phyloP scores from a whole-genome alignment of 108 stramenopile species.

The Cyclotella atomus region DNA sequence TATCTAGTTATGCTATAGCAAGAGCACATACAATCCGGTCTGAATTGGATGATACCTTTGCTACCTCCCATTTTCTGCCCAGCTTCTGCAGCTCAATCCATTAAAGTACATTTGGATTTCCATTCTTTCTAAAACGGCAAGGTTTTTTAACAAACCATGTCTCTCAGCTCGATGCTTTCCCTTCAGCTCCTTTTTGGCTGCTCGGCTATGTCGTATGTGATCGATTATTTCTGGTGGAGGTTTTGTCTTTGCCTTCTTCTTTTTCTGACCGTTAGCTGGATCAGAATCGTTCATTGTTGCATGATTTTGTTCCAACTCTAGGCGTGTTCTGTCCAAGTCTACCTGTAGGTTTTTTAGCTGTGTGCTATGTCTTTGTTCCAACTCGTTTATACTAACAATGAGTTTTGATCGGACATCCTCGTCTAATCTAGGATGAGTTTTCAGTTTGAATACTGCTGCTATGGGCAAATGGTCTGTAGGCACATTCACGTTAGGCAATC shows the following conservation, averaged over 20 bases:
- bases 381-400: conserved; percentile 16
- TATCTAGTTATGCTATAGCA: no score
- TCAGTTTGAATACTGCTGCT: conserved; percentile 46
- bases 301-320: conserved; percentile 23
- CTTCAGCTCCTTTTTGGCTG: conserved; percentile 33
- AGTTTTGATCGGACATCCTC: conserved; percentile 11
- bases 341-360: conserved; percentile 12
- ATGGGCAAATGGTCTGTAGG: conserved; percentile 62
- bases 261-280: background rate
- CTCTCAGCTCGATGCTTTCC: conserved; percentile 30
- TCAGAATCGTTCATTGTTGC: background rate
- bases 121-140: conserved; percentile 26
- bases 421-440: conserved; percentile 25
- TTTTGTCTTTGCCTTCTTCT: conserved; percentile 32
- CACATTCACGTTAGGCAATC: conserved; percentile 51
- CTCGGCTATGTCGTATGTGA: conserved; percentile 47
- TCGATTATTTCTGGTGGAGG: conserved; percentile 43
- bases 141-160: conserved; percentile 16
- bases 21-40: no score
- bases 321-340: conserved; percentile 1
- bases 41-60: background rate
- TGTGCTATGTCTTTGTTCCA: conserved; percentile 18
- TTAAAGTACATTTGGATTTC: conserved; percentile 27
- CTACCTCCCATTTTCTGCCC: conserved; percentile 25
- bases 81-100: conserved; percentile 19